Conservation (phyloP, 306 rosid species). For the Ceratonia siliqua region DNA sequence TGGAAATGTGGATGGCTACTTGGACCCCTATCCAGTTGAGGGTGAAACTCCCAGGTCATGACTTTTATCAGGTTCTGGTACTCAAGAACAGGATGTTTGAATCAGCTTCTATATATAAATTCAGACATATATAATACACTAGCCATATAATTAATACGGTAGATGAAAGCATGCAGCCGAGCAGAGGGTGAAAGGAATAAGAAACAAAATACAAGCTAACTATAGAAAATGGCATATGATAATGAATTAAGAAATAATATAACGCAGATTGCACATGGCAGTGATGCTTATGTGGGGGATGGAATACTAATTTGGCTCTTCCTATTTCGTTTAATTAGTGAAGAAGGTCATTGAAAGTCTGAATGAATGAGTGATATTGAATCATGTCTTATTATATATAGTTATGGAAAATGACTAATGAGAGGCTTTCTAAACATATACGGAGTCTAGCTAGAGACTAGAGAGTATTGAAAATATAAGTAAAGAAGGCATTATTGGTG, state of each 20-base stretch:
- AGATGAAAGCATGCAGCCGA: background rate
- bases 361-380: background rate
- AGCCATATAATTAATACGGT: background rate
- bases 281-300: constrained; percentile 18
- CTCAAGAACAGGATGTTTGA: background rate
- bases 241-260: background rate
- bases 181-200: constrained; percentile 11
- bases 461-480: constrained; percentile 16
- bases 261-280: background rate
- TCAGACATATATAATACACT: background rate
- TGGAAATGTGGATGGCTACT: constrained; percentile 20
- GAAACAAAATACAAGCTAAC: constrained; percentile 11
- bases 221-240: background rate
- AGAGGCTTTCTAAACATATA: background rate
- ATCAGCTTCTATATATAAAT: background rate
- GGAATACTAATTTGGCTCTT: background rate
- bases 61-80: too few species aligned
- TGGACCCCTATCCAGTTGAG: constrained; percentile 32
- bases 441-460: constrained; percentile 3
- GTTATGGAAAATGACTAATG: constrained; percentile 27
- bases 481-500: constrained; percentile 38
- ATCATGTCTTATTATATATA: background rate
- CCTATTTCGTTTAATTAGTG: constrained; percentile 10
- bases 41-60: background rate
- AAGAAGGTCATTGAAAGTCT: constrained; percentile 10